phyloP scores from a whole-genome alignment of 306 rosid species.

The Prunus padus region DNA sequence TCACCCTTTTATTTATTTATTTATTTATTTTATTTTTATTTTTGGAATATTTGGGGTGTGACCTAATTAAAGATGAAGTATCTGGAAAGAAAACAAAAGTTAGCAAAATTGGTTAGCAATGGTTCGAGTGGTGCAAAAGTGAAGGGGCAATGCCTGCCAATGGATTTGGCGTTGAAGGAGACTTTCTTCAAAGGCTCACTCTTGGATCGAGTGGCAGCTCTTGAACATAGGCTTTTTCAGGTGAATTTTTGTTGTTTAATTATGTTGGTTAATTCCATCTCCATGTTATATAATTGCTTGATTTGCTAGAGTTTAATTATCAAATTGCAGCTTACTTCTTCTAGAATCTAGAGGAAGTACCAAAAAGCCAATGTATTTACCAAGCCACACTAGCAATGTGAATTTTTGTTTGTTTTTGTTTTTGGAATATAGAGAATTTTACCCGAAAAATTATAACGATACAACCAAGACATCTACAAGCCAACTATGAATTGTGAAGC shows the following conservation, averaged over 20 bases:
- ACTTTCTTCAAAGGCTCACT: constrained; percentile 59
- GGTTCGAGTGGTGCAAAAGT: constrained; percentile 5
- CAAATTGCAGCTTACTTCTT: not conserved
- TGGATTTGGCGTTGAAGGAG: constrained; percentile 50
- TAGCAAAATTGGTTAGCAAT: constrained; percentile 23
- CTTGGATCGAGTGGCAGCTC: constrained; percentile 67
- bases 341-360: too few relatives aligned
- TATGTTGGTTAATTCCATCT: not conserved
- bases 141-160: constrained; percentile 36
- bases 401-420: too few relatives aligned
- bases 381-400: not conserved
- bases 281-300: not conserved
- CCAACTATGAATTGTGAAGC: not conserved
- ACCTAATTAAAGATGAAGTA: constrained; percentile 50
- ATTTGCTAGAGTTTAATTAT: not conserved
- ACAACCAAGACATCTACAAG: too few relatives aligned
- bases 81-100: constrained; percentile 56
- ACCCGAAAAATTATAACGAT: too few relatives aligned
- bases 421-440: too few relatives aligned
- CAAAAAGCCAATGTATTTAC: too few relatives aligned
- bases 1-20: not conserved
- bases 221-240: constrained; percentile 70
- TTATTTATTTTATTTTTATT: not conserved
- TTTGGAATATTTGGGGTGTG: not conserved
- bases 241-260: constrained; percentile 21